These are phyloP conservation scores for Boletus barrowsii DNA, from an alignment of 768 basidiomycete genomes.

Conservation along the genomic window DNA sequence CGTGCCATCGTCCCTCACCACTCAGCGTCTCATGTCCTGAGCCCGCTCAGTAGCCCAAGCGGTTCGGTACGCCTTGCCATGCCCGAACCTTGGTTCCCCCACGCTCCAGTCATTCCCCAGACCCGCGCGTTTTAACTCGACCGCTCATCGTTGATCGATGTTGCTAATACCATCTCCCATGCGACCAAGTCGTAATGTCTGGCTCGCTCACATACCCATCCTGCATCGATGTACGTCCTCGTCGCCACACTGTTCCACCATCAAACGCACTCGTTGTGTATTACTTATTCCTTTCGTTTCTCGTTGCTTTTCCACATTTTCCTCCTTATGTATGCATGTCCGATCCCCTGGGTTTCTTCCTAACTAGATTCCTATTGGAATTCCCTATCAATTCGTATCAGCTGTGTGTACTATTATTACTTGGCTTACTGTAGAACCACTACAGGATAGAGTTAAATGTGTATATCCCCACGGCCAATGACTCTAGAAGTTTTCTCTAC, in stretches of 20 bases:
- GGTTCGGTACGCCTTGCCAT: constrained; percentile 7
- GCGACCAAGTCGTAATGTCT: background rate
- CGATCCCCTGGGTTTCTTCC: background rate
- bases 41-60: constrained; percentile 11
- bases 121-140: constrained; percentile 11
- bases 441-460: background rate
- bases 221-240: constrained; percentile 3
- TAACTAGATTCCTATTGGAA: constrained; percentile 2
- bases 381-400: background rate
- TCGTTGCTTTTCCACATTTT: background rate
- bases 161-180: background rate
- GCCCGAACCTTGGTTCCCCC: constrained; percentile 26
- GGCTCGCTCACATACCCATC: background rate
- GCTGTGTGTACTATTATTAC: constrained; percentile 16
- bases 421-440: constrained; percentile 13
- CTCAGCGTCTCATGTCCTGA: constrained; percentile 3
- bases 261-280: constrained; percentile 4
- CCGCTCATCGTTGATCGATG: constrained; percentile 14
- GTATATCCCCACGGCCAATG: background rate
- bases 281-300: constrained; percentile 1
- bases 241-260: too few species aligned
- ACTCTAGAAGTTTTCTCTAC: constrained; percentile 5
- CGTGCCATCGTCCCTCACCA: background rate
- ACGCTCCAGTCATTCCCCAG: background rate
- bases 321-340: background rate